Percentiles rank a stretch among this genome's conserved stretches.
phyloP scores from a whole-genome alignment of 352 stramenopile species.

The Globisporangium recalcitrans region DNA sequence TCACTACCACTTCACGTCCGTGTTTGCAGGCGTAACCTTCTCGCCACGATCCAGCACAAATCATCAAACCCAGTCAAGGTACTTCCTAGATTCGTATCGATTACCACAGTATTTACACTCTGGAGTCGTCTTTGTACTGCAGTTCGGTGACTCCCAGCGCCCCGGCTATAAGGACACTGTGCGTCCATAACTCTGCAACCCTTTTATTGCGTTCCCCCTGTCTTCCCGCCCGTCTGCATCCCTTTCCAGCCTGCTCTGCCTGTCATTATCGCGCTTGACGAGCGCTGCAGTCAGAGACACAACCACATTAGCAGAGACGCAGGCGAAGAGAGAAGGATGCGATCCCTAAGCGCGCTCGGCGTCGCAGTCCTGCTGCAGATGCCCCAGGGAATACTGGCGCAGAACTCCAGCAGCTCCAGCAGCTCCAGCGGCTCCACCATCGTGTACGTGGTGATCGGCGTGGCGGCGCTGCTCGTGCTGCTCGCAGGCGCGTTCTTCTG shows the following conservation, averaged over 20 bases:
- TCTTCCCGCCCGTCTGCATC: too few relatives aligned
- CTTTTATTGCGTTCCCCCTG: too few relatives aligned
- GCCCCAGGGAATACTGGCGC: not conserved
- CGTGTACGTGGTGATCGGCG: conserved; percentile 53
- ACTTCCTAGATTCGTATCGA: too few relatives aligned
- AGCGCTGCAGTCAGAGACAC: not conserved
- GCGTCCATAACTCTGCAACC: too few relatives aligned
- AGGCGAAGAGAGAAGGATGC: conserved; percentile 1
- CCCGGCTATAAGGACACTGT: too few relatives aligned
- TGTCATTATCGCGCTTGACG: not conserved
- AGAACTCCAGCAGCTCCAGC: conserved; percentile 18
- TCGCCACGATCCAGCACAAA: too few relatives aligned
- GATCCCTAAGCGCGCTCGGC: conserved; percentile 6
- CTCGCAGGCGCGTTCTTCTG: conserved; percentile 47
- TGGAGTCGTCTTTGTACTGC: too few relatives aligned
- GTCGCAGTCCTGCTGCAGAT: conserved; percentile 13
- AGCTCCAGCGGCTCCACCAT: conserved; percentile 36
- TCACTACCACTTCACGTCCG: too few relatives aligned
- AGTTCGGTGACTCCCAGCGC: too few relatives aligned
- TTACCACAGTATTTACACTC: too few relatives aligned
- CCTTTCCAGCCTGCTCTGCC: not conserved
- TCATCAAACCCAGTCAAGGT: too few relatives aligned
- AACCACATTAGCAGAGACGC: not conserved
- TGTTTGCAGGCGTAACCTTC: too few relatives aligned
- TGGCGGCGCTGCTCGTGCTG: conserved; percentile 46